Evolutionary conservation across 1,284 basidiomycete species (phyloP), one percentile per base, ranked within the genome.

Genomic region (Leccinum solheimii): DNA sequence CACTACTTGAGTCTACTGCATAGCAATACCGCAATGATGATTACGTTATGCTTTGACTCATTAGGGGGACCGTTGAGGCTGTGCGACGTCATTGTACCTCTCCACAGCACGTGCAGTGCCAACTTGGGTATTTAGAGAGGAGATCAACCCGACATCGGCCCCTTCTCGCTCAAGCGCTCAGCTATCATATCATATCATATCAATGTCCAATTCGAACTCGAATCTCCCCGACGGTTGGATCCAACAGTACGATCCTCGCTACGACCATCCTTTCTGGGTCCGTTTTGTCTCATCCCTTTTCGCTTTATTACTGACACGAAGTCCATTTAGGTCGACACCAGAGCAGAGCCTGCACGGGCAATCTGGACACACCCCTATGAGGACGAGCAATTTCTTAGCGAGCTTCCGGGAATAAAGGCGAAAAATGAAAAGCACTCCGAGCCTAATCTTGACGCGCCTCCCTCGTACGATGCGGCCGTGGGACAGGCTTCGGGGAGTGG

Each of bases 341-440:
- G 75, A 56, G 81, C 83, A 4, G 77, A 74, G 3, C 88, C 89
- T n/a, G 83, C 87, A 6, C 82, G 88, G 3, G 80, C 85, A 0
- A 89, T 85, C 64, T 91, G 88, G 88, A 78, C 81, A 3, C 87
- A 91, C 68, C 88, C 89, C 1, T 85, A 83, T 63, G 85, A 90
- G 59, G 87, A 90, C 68, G 82, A 86, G 57, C 79, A 83, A 60
- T 90, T 81, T 71, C 76, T 88, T 27, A 67, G 62, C 16, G 81
- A 84, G 60, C 82, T 88, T 66, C 85, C 87, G 13, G 81, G 83
- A 13, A 66, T 78, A 11, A 72, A 73, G 55, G 76, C 81, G 59
- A 79, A 79, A 66, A 66, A 78, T 5, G 67, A 67, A 10, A 66
- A 65, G 21, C 55, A 63, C 26, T 52, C 61, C 54, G 62, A 67